Percentiles rank a stretch among this genome's conserved stretches.
Evolutionary conservation across 2,329 filamentous ascomycete species (phyloP).

Genomic region (Daldinia sp.): DNA sequence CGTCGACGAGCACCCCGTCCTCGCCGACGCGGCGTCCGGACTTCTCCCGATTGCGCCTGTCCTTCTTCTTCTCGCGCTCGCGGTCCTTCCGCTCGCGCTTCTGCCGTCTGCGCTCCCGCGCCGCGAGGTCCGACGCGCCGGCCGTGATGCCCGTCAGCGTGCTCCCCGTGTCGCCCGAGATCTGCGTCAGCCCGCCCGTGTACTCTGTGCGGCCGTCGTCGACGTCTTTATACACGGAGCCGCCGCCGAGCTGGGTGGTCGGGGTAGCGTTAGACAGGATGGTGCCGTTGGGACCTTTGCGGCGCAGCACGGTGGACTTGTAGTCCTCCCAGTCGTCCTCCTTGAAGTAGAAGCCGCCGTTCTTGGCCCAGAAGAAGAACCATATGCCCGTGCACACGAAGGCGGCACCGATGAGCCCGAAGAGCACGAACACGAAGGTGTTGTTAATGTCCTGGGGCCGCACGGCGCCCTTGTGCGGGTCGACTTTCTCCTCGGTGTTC

Average conservation of each 20-base stretch:
- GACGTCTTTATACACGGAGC: conserved; percentile 83
- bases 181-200: conserved; percentile 52
- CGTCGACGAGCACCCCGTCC: conserved; percentile 72
- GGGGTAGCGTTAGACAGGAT: conserved; percentile 85
- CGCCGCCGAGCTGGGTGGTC: conserved; percentile 86
- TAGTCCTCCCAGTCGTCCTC: conserved; percentile 97
- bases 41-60: conserved; percentile 50
- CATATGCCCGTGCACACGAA: conserved; percentile 85
- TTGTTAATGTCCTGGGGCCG: conserved; percentile 70
- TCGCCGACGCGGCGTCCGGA: conserved; percentile 63
- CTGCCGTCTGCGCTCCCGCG: conserved; percentile 67
- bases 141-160: conserved; percentile 69
- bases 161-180: conserved; percentile 57
- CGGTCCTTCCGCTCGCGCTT: conserved; percentile 66
- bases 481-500: conserved; percentile 47
- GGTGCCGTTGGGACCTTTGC: conserved; percentile 89
- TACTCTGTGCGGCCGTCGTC: conserved; percentile 61
- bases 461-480: conserved; percentile 64
- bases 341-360: conserved; percentile 90
- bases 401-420: conserved; percentile 82
- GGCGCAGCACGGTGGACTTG: conserved; percentile 91
- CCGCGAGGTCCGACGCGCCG: conserved; percentile 66
- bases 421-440: conserved; percentile 83
- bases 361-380: conserved; percentile 99
- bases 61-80: conserved; percentile 58